Base-by-base conservation (phyloP, 192 early-diverging fungal genomes). In the Coemansia sp. region DNA sequence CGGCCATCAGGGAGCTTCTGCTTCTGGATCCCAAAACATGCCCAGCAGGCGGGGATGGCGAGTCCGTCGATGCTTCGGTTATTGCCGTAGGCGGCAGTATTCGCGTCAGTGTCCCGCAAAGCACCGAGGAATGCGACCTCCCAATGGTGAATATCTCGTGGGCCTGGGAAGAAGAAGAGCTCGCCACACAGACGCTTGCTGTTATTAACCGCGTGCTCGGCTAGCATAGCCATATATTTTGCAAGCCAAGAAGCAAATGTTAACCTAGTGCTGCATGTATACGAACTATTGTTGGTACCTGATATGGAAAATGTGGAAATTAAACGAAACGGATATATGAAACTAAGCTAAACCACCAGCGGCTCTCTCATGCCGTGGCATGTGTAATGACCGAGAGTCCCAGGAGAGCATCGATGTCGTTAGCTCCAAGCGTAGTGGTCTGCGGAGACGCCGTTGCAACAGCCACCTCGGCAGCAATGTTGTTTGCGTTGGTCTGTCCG, bases 161-260 rank as follows among this genome's bases (percentile, higher is more conserved):
- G 90, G 74, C 87, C 16, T 90, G 85, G 72, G 75, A 82, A 21
- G 90, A 91, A 58, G 88, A 91, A 40, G 87, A 86, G 55, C 74
- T 91, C 36, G 90, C 90, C 0, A 87, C 85, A 8, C 67, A 79
- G n/a, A 69, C 86, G 15, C 69, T 91, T 19, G 81, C 84, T 11
- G 69, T 85, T 22, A 72, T 91, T 11, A 86, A 88, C 47, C 73
- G 77, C 1, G 68, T 82, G 0, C 62, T 59, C 39, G 57, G 57
- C 46, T 47, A 47, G 46, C 11, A n/a, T 0, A 61, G 32, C 32
- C 32, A 32, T 32, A 32, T 32, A 32, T 32, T 32, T 26, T 54
- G 22, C 21, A 54, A 22, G 21, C 18, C 1, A 13, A 2, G 8
- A 10, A 9, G 8, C 19, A 12, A 26, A 26, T 54, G 15, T 0